phyloP scores from a whole-genome alignment of 2,329 filamentous ascomycete genomes.

The Biscogniauxia marginata region DNA sequence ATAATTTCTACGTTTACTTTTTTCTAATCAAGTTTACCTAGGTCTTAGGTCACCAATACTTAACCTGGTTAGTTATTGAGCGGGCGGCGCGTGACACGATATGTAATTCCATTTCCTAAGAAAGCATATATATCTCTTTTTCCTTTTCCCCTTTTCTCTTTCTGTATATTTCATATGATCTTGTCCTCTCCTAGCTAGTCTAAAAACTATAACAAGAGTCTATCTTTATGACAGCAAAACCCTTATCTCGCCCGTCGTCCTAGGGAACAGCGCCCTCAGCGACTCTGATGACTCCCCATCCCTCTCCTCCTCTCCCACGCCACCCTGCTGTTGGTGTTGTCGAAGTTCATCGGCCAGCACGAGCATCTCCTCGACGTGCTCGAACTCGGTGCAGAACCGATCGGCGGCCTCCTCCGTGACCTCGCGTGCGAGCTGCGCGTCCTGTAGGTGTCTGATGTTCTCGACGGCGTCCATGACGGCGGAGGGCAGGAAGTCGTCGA shows the following conservation, averaged over 20 bases:
- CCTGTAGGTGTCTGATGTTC: constrained; percentile 71
- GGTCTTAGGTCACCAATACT: no score
- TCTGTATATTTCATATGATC: not conserved
- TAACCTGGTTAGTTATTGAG: no score
- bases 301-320: constrained; percentile 23
- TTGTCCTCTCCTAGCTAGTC: no score
- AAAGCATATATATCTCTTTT: not conserved
- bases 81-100: no score
- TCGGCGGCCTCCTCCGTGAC: constrained; percentile 83
- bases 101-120: no score
- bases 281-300: constrained; percentile 37
- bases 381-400: constrained; percentile 83
- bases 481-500: constrained; percentile 90
- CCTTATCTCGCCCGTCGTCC: constrained; percentile 59
- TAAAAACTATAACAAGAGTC: no score
- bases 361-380: constrained; percentile 52
- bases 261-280: constrained; percentile 51
- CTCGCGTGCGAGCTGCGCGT: constrained; percentile 67
- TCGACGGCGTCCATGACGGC: constrained; percentile 90
- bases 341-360: constrained; percentile 41
- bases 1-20: no score
- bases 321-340: constrained; percentile 23
- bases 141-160: not conserved
- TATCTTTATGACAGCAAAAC: constrained; percentile 54
- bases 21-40: no score